Evolutionary conservation across 2,329 filamentous ascomycete species (phyloP), one percentile per base, ranked within the genome.

Genomic region (Sphaerulina musiva): DNA sequence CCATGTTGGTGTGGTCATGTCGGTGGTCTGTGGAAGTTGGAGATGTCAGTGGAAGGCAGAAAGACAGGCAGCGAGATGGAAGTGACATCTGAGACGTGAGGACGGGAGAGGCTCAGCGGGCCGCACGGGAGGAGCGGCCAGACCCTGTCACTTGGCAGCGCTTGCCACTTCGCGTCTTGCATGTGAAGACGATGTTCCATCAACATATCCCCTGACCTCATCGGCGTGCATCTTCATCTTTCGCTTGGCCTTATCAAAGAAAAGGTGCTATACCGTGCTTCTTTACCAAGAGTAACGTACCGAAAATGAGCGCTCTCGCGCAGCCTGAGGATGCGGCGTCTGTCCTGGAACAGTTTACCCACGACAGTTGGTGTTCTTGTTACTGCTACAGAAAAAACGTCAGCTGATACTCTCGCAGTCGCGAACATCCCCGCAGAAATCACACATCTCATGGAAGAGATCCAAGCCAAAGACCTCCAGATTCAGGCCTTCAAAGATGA

Each of bases 371-470:
- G 65, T 58, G 26, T n/a, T 4, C 20, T 12, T 41, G 9, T 36
- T 44, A 9, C 51, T 45, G 14, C 8, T 12, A 6, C 26, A 2
- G 6, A 44, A 20, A 44, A 2, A 10, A 10, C 9, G 8, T 26
- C 6, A 29, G 20, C 38, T 47, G 31, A 56, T 44, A 32, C 12
- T 48, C 38, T 41, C 44, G 4, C 57, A 77, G 85, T 86, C 17
- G 83, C 86, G 64, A 93, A 93, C 66, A 78, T 92, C 29, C 87
- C 87, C 58, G 86, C 88, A 59, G 88, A 93, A 72, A 84, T 93
- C 56, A 84, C 85, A 17, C 90, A 91, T 73, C 79, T 92, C 58
- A 85, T 91, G 66, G 87, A 91, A 67, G 88, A 93, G 72, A 87
- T 92, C 59, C 78, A 83, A 66, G 85, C 87, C 68, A 92, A 91